Conservation (phyloP, 2,329 filamentous ascomycete species). For the Phialophora tarda region DNA sequence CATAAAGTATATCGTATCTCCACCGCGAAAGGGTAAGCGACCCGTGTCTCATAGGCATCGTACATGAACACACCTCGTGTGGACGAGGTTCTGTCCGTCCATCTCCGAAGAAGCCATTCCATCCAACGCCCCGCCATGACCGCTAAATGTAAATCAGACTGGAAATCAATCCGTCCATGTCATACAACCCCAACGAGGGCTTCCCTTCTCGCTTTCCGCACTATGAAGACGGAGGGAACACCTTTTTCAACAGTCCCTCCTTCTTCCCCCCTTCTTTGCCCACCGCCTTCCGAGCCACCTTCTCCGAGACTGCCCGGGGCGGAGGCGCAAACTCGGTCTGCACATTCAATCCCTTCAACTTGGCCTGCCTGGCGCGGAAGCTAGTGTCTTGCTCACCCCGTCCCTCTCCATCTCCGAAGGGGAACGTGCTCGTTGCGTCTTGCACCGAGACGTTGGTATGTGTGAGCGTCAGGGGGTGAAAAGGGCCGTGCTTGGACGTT, state of each 20-base stretch:
- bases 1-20: neutral
- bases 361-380: slow-evolving; percentile 11
- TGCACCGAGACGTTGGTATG: slow-evolving; percentile 3
- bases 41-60: neutral
- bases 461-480: slow-evolving; percentile 9
- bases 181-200: neutral
- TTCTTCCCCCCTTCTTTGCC: slow-evolving; percentile 26
- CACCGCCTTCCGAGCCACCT: slow-evolving; percentile 13
- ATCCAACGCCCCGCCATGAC: neutral
- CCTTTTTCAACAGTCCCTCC: slow-evolving; percentile 28
- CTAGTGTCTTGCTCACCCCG: slow-evolving; percentile 10
- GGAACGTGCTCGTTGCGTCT: slow-evolving; percentile 3
- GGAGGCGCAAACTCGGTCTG: slow-evolving; percentile 34
- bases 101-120: neutral
- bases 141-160: neutral
- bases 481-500: slow-evolving; percentile 5
- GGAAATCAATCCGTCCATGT: neutral
- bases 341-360: slow-evolving; percentile 12
- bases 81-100: neutral
- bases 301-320: slow-evolving; percentile 1
- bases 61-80: neutral
- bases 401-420: slow-evolving; percentile 6
- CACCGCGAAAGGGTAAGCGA: neutral
- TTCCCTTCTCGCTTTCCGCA: no score
- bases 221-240: slow-evolving; percentile 24